These are phyloP conservation scores for Tylopilus sp. DNA, from an alignment of 768 basidiomycete genomes.

Conservation along the genomic window DNA sequence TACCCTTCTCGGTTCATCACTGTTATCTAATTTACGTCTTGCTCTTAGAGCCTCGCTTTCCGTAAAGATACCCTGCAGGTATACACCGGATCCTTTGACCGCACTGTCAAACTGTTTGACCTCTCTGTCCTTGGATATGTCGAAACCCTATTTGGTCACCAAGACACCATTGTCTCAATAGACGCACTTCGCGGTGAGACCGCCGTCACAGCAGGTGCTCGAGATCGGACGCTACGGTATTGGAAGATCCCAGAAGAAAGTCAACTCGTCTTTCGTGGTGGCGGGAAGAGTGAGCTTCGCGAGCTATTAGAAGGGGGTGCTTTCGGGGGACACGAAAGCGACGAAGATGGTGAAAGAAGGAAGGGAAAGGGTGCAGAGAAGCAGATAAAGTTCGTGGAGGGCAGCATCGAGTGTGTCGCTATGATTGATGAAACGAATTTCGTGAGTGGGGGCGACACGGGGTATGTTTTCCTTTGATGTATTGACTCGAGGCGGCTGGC, in stretches of 20 bases:
- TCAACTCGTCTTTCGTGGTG: conserved; percentile 94
- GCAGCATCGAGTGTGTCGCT: conserved; percentile 85
- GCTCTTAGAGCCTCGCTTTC: conserved; percentile 62
- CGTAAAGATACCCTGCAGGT: conserved; percentile 68
- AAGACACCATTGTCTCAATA: conserved; percentile 76
- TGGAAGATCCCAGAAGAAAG: conserved; percentile 97
- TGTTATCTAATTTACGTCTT: background rate
- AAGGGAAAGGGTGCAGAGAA: conserved; percentile 29
- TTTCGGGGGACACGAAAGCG: conserved; percentile 52
- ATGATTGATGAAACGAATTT: conserved; percentile 96
- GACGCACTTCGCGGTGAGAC: conserved; percentile 82
- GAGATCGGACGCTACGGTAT: conserved; percentile 89
- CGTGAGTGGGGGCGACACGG: conserved; percentile 92
- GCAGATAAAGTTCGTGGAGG: conserved; percentile 66
- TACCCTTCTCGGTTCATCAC: conserved; percentile 31
- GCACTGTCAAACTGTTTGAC: conserved; percentile 88
- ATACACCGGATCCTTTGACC: conserved; percentile 78
- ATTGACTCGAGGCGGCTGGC: background rate
- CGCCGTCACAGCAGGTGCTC: conserved; percentile 81
- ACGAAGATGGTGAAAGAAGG: conserved; percentile 37
- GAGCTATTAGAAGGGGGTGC: conserved; percentile 80
- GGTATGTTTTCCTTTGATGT: conserved; percentile 47
- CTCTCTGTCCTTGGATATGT: conserved; percentile 83
- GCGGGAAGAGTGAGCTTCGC: conserved; percentile 76
- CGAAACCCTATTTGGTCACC: conserved; percentile 96